Percentiles rank a stretch among this genome's conserved stretches.
Evolutionary conservation across 1,284 basidiomycete species (phyloP).

Genomic region (Entoloma clypeatum): DNA sequence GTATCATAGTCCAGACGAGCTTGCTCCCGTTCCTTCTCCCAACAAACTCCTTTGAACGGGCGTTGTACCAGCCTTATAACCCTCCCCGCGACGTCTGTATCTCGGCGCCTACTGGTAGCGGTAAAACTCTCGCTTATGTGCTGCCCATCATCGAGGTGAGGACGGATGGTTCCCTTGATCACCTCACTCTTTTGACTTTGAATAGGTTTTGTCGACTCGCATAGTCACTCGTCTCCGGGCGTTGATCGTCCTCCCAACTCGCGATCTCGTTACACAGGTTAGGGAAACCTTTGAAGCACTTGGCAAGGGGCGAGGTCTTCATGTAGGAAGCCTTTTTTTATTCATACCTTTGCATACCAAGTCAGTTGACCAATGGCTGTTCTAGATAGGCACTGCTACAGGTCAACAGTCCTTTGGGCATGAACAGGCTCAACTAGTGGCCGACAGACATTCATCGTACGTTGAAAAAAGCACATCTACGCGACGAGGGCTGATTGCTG

Average conservation of each 20-base stretch:
- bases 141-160: conserved; percentile 87
- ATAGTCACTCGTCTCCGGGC: conserved; percentile 86
- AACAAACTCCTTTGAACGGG: conserved; percentile 35
- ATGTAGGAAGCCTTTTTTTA: too few relatives aligned
- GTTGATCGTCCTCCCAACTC: conserved; percentile 88
- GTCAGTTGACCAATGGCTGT: too few relatives aligned
- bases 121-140: conserved; percentile 94
- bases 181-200: conserved; percentile 4
- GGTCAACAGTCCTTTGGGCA: conserved; percentile 84
- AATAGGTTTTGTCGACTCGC: conserved; percentile 65
- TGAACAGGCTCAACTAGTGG: conserved; percentile 72
- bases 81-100: conserved; percentile 85
- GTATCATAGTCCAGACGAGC: conserved; percentile 70
- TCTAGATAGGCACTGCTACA: conserved; percentile 75
- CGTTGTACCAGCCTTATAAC: conserved; percentile 70
- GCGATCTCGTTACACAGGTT: conserved; percentile 94
- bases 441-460: conserved; percentile 47
- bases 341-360: too few relatives aligned
- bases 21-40: conserved; percentile 77
- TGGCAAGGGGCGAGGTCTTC: conserved; percentile 82
- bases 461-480: conserved; percentile 15
- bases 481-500: conserved; percentile 8
- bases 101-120: conserved; percentile 97
- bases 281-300: conserved; percentile 86
- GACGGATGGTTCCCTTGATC: conserved; percentile 9